Evolutionary conservation across 1,139 yeast genomes (phyloP).

Genomic region (Candida pseudoviswanathii): DNA sequence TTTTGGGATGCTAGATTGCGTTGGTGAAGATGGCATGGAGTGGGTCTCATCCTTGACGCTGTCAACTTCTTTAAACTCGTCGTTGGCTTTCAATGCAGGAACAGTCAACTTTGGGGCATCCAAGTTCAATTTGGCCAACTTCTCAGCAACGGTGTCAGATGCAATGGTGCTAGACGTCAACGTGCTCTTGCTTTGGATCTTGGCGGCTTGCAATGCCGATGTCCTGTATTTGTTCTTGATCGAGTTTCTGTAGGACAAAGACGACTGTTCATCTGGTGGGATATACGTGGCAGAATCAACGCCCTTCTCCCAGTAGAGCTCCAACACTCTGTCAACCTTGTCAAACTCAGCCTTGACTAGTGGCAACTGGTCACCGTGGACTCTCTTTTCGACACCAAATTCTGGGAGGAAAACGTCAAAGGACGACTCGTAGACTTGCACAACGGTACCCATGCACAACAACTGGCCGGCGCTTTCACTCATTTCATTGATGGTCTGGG

Average conservation of each 20-base stretch:
- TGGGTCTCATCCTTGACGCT: constrained; percentile 12
- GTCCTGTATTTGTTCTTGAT: constrained; percentile 79
- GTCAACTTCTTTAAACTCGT: constrained; percentile 10
- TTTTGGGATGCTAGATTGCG: constrained; percentile 26
- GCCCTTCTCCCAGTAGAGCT: constrained; percentile 89
- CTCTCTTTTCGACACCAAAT: constrained; percentile 95
- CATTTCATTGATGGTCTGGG: constrained; percentile 82
- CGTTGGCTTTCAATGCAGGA: constrained; percentile 29
- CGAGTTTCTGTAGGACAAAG: constrained; percentile 74
- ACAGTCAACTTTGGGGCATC: constrained; percentile 52
- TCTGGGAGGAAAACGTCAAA: constrained; percentile 94
- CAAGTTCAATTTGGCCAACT: constrained; percentile 52
- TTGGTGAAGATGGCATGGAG: constrained; percentile 34
- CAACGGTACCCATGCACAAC: constrained; percentile 80
- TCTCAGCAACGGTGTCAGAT: constrained; percentile 46
- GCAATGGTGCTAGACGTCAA: constrained; percentile 34
- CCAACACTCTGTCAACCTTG: constrained; percentile 65
- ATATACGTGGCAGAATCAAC: constrained; percentile 88
- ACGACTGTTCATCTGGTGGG: constrained; percentile 84
- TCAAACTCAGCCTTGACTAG: constrained; percentile 91
- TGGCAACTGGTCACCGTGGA: constrained; percentile 96
- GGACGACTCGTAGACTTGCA: constrained; percentile 94
- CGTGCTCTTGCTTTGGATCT: constrained; percentile 43
- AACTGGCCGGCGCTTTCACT: constrained; percentile 79
- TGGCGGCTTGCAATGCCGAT: constrained; percentile 71